phyloP scores from a whole-genome alignment of 495 filamentous ascomycete species.

The Pseudoneurospora amorphoporcata region DNA sequence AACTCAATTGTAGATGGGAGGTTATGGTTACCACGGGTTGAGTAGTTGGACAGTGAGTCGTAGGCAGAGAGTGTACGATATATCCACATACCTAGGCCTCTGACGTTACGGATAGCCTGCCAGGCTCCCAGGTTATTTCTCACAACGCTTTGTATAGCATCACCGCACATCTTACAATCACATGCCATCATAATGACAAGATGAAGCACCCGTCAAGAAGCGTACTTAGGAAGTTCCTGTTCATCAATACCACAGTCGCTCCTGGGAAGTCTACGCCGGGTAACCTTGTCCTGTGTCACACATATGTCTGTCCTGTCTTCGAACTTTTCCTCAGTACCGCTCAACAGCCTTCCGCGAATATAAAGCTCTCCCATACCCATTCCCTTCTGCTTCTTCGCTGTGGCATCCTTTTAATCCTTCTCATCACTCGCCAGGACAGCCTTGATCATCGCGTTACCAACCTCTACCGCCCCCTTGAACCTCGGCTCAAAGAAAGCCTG shows the following conservation, averaged over 20 bases:
- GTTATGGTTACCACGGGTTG: not conserved
- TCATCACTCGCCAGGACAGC: conserved; percentile 71
- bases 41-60: not conserved
- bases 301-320: not conserved
- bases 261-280: not conserved
- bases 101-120: not conserved
- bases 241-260: not conserved
- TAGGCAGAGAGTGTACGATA: not conserved
- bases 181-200: too few relatives aligned
- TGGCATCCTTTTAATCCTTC: conserved; percentile 7
- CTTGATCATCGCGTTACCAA: conserved; percentile 96
- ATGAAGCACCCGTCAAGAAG: too few relatives aligned
- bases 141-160: not conserved
- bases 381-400: not conserved
- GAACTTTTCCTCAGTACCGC: not conserved
- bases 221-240: not conserved
- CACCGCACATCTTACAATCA: not conserved
- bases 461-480: conserved; percentile 70
- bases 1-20: not conserved
- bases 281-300: not conserved
- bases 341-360: not conserved
- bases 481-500: conserved; percentile 83
- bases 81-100: not conserved
- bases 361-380: not conserved
- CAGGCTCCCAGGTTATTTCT: not conserved